phyloP scores from a whole-genome alignment of 805 yeast species.

The Candida coleopterorum region DNA sequence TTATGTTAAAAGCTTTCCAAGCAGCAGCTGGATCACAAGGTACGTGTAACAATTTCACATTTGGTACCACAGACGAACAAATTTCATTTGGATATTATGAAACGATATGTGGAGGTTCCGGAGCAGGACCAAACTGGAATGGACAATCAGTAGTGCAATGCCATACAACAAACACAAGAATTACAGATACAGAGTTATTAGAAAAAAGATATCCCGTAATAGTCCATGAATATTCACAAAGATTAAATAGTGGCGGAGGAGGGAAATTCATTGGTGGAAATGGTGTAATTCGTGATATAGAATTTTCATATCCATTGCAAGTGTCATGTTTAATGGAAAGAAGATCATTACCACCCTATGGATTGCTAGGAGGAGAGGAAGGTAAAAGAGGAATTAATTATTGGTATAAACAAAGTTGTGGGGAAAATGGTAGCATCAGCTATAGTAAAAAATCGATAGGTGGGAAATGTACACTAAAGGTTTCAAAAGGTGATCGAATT shows the following conservation, averaged over 20 bases:
- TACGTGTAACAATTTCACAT: constrained; percentile 89
- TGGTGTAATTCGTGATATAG: constrained; percentile 82
- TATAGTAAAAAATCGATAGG: constrained; percentile 24
- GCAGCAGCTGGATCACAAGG: constrained; percentile 97
- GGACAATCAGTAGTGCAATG: constrained; percentile 91
- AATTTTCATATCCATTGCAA: constrained; percentile 49
- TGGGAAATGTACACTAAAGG: constrained; percentile 29
- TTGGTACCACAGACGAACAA: constrained; percentile 66
- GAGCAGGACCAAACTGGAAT: constrained; percentile 83
- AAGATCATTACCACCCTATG: constrained; percentile 80
- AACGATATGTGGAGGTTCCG: constrained; percentile 94
- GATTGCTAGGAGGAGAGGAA: constrained; percentile 74
- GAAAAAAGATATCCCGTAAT: constrained; percentile 86
- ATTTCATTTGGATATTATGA: constrained; percentile 88
- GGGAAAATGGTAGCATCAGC: too few species aligned
- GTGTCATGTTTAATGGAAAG: constrained; percentile 85
- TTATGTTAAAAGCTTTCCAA: constrained; percentile 76
- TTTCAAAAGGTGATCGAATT: constrained; percentile 36
- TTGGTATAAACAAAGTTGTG: constrained; percentile 25
- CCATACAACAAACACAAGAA: constrained; percentile 90
- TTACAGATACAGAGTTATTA: constrained; percentile 86
- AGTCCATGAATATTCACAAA: constrained; percentile 63
- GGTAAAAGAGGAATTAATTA: constrained; percentile 61
- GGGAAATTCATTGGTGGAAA: constrained; percentile 77
- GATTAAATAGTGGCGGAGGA: constrained; percentile 73